Evolutionary conservation across 129 eudicot genomes (phyloP), one percentile per base, ranked within the genome.

Genomic region (Sambucus nigra): DNA sequence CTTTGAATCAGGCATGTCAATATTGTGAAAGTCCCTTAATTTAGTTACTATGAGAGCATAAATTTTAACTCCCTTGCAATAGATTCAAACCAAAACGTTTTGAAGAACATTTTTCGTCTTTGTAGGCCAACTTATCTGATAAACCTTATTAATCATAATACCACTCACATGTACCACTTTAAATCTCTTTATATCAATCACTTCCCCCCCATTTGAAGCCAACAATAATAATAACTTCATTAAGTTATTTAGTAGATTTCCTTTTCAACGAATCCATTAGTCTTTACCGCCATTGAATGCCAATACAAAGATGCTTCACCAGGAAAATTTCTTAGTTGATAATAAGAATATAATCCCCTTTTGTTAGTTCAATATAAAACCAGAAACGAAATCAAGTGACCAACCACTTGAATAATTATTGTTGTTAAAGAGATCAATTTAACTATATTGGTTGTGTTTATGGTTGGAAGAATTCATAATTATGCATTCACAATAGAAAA

Each of bases 81-180:
- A 89, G 18, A 78, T 51, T 46, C 97, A 53, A 41, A 81, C 70
- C 52, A 89, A 62, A 53, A 89, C 95, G 0, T 73, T 84, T 18
- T 94, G 44, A 7, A 32, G 46, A 46, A 40, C 62, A 47, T 49
- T 57, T 21, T 39, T 73, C 5, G 19, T 27, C 5, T 44, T 55
- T 10, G 68, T 58, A 1, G 86, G 93, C 97, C 97, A 89, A 32
- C 65, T 78, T 23, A 89, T 47, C 35, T 68, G 65, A 39, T 81
- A 89, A 25, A 89, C 83, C 59, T 78, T 75, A 69, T 89, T 89
- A 38, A 94, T 89, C 94, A 84, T 81, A 3, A 88, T 95, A 8
- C 97, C 97, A 51, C 65, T 89, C 39, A 89, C 44, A 51, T 73
- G 88, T 13, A 59, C 55, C 24, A 85, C 88, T 64, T 81, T 74